Evolutionary conservation across 2,329 filamentous ascomycete species (phyloP), one percentile per base, ranked within the genome.

Genomic region (Scopulariopsis brevicaulis): DNA sequence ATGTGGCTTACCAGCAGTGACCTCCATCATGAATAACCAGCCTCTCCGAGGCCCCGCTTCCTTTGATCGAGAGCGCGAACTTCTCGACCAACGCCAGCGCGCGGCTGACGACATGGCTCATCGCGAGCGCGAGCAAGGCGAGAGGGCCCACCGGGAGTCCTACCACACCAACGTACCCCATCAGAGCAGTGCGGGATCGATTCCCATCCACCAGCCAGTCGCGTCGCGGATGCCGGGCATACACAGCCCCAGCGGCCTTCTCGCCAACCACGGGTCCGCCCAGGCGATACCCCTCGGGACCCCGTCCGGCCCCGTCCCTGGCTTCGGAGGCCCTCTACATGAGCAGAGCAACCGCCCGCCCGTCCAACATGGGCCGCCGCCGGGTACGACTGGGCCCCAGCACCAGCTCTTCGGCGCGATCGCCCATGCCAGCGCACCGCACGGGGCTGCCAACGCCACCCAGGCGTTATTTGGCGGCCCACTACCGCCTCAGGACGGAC

Each of bases 171-270:
- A 84, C 66, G 86, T 85, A 64, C 80, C 87, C 28, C 90, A 94
- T 67, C 92, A 96, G 70, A 94, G 87, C 72, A 92, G 89, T 67
- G 86, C 89, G 46, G 90, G 87, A 59, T 90, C 92, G 2, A 89
- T 96, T 58, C 90, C 92, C 58, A 86, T 97, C 65, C 93, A 97
- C 72, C 93, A 97, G 71, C 93, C 93, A 5, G 91, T 96, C 60
- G 93, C 93, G 61, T 84, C 91, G 68, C 78, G 92, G 72, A 77
- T 90, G 62, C 74, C 87, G 59, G 87, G 85, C 56, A 95, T 96
- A 59, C 93, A 96, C 69, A 95, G 91, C 53, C 93, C 93, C 1
- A 93, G 94, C 63, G 93, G 93, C 10, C 79, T 97, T 40, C 82
- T 97, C 46, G 83, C 86, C 10, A 90, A 85, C 63, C 84, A 90